Base-by-base conservation (phyloP, 148 eudicot genomes). In the Cornus florida region DNA sequence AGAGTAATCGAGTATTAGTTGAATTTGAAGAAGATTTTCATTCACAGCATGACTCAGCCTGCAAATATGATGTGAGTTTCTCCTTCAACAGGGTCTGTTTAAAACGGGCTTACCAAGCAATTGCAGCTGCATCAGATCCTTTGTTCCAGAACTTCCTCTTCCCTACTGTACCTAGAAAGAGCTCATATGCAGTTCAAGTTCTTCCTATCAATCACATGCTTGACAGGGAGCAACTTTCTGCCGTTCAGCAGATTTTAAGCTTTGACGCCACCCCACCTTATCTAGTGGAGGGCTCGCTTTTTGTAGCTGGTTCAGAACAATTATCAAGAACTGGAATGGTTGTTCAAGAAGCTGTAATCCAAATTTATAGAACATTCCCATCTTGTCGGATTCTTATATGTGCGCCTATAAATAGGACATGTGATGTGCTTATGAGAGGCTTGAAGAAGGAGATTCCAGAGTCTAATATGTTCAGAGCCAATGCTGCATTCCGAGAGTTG, bases 401-500 rank as follows among this genome's bases (percentile, higher is more conserved):
- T 24, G 75, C 75, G 10, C 79, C 83, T 0, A 41, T 35, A 62
- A 81, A 81, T 35, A 70, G 24, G 0, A 76, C 66, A 17, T 81
- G 83, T 31, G 83, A 81, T 75, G 71, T 31, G 2, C 43, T 81
- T 4, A 81, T 77, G 20, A 70, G 43, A 75, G 53, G 33, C 31
- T 71, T 81, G 59, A 28, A 48, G 35, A 48, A 14, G 48, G 67
- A 71, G 67, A 78, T 69, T 48, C 48, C 78, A 5, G 74, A 75
- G 39, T 69, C 69, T 23, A 65, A 74, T 70, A 78, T 82, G 69
- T 82, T 82, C 57, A 38, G 84, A 60, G 81, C 84, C 19, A 78
- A 82, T 78, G 84, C 84, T 73, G 84, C 84, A 24, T 82, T 82
- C 72, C 74, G 84, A 24, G 84, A 78, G 67, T 10, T 82, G 31